phyloP scores from a whole-genome alignment of 345 rosid genomes.

The Arabidopsis suecica region DNA sequence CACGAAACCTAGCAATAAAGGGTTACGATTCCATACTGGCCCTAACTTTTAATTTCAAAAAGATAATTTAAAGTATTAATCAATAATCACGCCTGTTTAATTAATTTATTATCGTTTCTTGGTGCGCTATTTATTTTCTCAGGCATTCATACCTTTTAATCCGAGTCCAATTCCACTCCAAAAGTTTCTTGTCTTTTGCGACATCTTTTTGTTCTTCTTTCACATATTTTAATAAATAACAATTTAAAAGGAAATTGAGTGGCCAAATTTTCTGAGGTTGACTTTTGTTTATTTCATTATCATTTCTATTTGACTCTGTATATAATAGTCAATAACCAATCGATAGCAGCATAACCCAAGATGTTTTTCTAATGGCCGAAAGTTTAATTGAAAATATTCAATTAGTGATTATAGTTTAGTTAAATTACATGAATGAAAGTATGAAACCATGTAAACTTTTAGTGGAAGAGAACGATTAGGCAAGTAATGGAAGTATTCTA shows the following conservation, averaged over 20 bases:
- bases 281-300: slow-evolving; percentile 39
- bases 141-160: slow-evolving; percentile 39
- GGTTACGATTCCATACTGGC: slow-evolving; percentile 37
- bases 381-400: background rate
- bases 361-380: slow-evolving; percentile 1
- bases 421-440: background rate
- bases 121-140: slow-evolving; percentile 48
- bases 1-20: slow-evolving; percentile 38
- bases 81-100: slow-evolving; percentile 47
- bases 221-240: slow-evolving; percentile 31
- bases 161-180: slow-evolving; percentile 50
- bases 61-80: slow-evolving; percentile 40
- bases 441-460: background rate
- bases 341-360: slow-evolving; percentile 22
- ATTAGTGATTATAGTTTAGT: background rate
- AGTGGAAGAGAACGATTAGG: slow-evolving; percentile 23
- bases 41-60: slow-evolving; percentile 40
- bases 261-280: slow-evolving; percentile 45
- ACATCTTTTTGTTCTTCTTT: slow-evolving; percentile 24
- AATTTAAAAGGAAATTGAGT: slow-evolving; percentile 34
- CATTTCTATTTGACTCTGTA: slow-evolving; percentile 42
- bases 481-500: background rate
- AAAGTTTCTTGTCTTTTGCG: slow-evolving; percentile 50
- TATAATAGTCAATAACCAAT: slow-evolving; percentile 45
- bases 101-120: slow-evolving; percentile 36